Conservation (phyloP, 805 yeast species). For the Metschnikowia borealis region DNA sequence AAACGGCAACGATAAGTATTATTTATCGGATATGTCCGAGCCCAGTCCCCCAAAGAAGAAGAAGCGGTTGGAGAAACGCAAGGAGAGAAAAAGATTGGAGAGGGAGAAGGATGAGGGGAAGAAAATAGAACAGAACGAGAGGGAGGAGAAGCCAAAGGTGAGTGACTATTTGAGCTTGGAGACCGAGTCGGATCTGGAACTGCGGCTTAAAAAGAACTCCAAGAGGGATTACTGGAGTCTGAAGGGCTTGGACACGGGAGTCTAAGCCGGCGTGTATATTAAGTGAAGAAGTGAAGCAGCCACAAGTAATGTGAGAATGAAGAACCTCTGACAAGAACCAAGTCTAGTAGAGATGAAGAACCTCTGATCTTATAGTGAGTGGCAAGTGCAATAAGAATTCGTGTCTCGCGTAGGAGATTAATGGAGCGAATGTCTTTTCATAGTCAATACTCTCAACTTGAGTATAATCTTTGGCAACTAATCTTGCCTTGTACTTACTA, state of each 20-base stretch:
- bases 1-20: conserved; percentile 37
- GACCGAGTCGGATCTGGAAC: conserved; percentile 18
- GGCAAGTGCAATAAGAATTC: too few species aligned
- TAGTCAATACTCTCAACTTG: too few species aligned
- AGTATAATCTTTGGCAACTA: too few species aligned
- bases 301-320: too few species aligned
- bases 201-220: conserved; percentile 28
- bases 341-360: too few species aligned
- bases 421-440: too few species aligned
- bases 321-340: too few species aligned
- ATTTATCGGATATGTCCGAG: conserved; percentile 41
- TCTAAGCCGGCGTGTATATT: neutral
- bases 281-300: too few species aligned
- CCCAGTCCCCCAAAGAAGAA: neutral
- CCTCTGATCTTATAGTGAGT: too few species aligned
- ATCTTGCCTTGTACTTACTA: too few species aligned
- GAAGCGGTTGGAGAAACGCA: neutral
- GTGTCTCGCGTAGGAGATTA: too few species aligned
- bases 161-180: conserved; percentile 22
- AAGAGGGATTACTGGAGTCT: conserved; percentile 41
- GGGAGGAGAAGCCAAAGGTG: conserved; percentile 4
- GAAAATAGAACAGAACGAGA: neutral
- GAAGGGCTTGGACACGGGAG: conserved; percentile 32
- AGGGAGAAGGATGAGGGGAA: neutral
- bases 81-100: neutral